Evolutionary conservation across 208 protist species (phyloP).

Genomic region (Trypanosoma lewisi): DNA sequence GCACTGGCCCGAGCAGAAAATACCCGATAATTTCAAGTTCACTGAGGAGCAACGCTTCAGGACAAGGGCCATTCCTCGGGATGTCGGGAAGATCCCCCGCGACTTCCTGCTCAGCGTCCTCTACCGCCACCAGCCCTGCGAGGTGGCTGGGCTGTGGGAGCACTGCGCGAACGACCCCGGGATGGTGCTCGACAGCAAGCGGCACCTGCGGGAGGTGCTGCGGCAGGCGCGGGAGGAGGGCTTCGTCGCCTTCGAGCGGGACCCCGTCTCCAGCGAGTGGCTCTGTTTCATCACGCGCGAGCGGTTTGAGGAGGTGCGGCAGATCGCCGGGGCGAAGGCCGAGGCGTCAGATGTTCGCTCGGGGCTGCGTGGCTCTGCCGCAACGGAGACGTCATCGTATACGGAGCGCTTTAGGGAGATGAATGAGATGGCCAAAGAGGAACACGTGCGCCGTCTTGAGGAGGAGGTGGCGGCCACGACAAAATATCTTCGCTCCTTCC

Average conservation of each 20-base stretch:
- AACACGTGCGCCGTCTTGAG: slow-evolving; percentile 58
- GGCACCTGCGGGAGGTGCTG: slow-evolving; percentile 87
- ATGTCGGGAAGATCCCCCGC: slow-evolving; percentile 79
- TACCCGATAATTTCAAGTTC: slow-evolving; percentile 82
- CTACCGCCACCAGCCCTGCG: slow-evolving; percentile 88
- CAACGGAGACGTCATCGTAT: slow-evolving; percentile 65
- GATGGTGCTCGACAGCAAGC: slow-evolving; percentile 88
- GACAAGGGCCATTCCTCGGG: slow-evolving; percentile 72
- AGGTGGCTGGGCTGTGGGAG: slow-evolving; percentile 81
- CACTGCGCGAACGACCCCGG: slow-evolving; percentile 73
- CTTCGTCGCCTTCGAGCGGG: slow-evolving; percentile 84
- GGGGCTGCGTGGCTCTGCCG: slow-evolving; percentile 47
- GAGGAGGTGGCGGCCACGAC: slow-evolving; percentile 72
- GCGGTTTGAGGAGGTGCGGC: slow-evolving; percentile 82
- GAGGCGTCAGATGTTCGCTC: slow-evolving; percentile 46
- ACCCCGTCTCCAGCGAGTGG: slow-evolving; percentile 65
- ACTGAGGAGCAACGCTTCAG: slow-evolving; percentile 76
- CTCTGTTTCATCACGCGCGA: slow-evolving; percentile 77
- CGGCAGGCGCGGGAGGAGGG: slow-evolving; percentile 85
- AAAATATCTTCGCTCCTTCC: slow-evolving; percentile 65
- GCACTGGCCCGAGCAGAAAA: slow-evolving; percentile 70
- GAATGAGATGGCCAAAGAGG: slow-evolving; percentile 62
- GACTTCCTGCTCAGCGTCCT: slow-evolving; percentile 88
- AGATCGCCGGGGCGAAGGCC: slow-evolving; percentile 46
- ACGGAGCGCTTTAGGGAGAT: slow-evolving; percentile 61